These are phyloP conservation scores for Yamadazyma aaseri DNA, from an alignment of 1,139 yeast species.

Conservation along the genomic window DNA sequence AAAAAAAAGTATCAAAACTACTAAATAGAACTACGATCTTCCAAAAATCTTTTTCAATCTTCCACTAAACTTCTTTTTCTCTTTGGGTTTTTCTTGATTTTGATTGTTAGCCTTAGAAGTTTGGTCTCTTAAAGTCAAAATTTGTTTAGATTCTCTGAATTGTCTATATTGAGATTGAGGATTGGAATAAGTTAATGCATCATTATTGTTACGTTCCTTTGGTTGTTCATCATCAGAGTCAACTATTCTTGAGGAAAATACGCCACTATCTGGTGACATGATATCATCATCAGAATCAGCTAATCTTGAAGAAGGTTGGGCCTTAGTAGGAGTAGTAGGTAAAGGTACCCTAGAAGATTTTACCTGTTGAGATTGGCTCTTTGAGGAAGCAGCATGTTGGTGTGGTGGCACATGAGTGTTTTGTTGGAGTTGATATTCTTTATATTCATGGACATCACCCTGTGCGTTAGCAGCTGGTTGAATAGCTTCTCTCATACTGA, in stretches of 20 bases:
- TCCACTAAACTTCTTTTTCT: constrained; percentile 51
- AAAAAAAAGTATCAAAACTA: not conserved
- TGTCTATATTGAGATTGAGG: constrained; percentile 7
- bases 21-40: constrained; percentile 19
- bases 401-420: constrained; percentile 8
- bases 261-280: constrained; percentile 13
- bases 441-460: too few species aligned
- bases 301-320: constrained; percentile 39
- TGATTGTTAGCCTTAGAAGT: constrained; percentile 2
- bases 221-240: constrained; percentile 54
- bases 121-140: constrained; percentile 13
- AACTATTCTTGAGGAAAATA: constrained; percentile 46
- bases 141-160: constrained; percentile 3
- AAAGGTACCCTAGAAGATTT: not conserved
- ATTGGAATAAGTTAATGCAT: constrained; percentile 7
- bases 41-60: constrained; percentile 65
- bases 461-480: constrained; percentile 1
- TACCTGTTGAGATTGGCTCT: constrained; percentile 5
- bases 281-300: constrained; percentile 54
- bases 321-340: constrained; percentile 12
- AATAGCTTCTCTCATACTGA: constrained; percentile 13
- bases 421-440: constrained; percentile 4
- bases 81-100: constrained; percentile 24
- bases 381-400: not conserved
- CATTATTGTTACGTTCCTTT: too few species aligned